Evolutionary conservation across 2,329 filamentous ascomycete genomes (phyloP).

Genomic region (Rhinocladiella similis): DNA sequence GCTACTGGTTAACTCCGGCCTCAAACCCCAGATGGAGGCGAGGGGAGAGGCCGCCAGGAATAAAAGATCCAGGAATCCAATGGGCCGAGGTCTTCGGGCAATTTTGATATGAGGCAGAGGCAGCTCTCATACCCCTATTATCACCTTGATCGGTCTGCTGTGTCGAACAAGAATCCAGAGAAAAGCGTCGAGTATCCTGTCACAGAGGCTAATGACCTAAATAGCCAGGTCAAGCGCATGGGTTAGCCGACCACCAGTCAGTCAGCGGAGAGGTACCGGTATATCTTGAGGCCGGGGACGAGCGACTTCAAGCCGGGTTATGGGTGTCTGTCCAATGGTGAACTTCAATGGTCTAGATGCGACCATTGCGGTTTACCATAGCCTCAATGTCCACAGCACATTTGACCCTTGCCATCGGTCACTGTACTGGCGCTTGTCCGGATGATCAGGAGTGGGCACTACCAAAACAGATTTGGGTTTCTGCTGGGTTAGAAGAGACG

Average conservation of each 20-base stretch:
- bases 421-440: constrained; percentile 16
- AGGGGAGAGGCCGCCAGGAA: too few species aligned
- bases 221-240: constrained; percentile 25
- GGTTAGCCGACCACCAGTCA: constrained; percentile 27
- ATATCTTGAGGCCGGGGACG: constrained; percentile 29
- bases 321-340: constrained; percentile 56
- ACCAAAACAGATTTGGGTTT: constrained; percentile 19
- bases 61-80: too few species aligned
- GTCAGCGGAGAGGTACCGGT: constrained; percentile 23
- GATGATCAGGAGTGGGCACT: constrained; percentile 13
- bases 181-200: constrained; percentile 29
- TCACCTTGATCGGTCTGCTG: constrained; percentile 27
- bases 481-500: constrained; percentile 21
- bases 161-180: constrained; percentile 26
- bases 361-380: constrained; percentile 35
- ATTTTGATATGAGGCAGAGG: too few species aligned
- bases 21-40: too few species aligned
- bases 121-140: too few species aligned
- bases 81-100: too few species aligned
- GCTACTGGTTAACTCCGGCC: too few species aligned
- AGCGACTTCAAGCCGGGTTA: constrained; percentile 55
- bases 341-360: constrained; percentile 39
- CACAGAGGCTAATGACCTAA: constrained; percentile 15
- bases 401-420: constrained; percentile 19
- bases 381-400: constrained; percentile 31